These are phyloP conservation scores for Curvularia eragrostidis DNA, from an alignment of 2,329 filamentous ascomycete genomes.

Conservation along the genomic window DNA sequence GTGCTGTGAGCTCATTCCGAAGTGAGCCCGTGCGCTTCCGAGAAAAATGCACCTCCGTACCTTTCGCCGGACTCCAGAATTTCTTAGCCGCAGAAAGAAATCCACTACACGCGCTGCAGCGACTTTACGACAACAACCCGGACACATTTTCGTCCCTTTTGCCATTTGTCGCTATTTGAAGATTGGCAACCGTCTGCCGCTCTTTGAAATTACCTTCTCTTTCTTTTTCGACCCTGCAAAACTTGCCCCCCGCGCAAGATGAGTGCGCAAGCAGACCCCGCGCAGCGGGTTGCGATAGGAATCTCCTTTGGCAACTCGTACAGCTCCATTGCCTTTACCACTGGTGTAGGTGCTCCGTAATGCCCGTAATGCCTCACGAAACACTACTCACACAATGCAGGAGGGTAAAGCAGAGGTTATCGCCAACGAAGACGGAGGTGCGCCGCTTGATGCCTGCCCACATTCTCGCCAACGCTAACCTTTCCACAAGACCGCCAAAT, in stretches of 20 bases:
- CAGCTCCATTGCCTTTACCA: conserved; percentile 93
- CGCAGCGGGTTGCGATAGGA: conserved; percentile 77
- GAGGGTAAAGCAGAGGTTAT: conserved; percentile 98
- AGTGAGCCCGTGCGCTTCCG: conserved; percentile 19
- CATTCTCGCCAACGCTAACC: conserved; percentile 13
- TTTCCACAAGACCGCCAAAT: conserved; percentile 83
- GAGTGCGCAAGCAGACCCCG: conserved; percentile 60
- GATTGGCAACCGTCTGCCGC: not conserved
- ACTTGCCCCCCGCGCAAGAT: conserved; percentile 41
- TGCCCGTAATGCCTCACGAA: no score
- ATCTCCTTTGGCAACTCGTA: conserved; percentile 98
- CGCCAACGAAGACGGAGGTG: conserved; percentile 97
- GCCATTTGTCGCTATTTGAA: not conserved
- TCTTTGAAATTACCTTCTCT: not conserved
- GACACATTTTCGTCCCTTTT: conserved; percentile 1
- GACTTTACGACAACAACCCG: conserved; percentile 4
- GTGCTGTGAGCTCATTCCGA: conserved; percentile 26
- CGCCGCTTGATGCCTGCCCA: conserved; percentile 42
- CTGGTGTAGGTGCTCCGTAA: conserved; percentile 56
- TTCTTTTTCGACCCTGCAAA: conserved; percentile 3
- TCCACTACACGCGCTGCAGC: conserved; percentile 7
- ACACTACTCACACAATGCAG: conserved; percentile 43
- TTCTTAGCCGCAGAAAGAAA: conserved; percentile 27
- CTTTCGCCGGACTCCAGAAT: conserved; percentile 32
- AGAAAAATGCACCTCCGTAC: conserved; percentile 20